Base-by-base conservation (phyloP, 768 basidiomycete genomes). In the Boletellus ananiceps region DNA sequence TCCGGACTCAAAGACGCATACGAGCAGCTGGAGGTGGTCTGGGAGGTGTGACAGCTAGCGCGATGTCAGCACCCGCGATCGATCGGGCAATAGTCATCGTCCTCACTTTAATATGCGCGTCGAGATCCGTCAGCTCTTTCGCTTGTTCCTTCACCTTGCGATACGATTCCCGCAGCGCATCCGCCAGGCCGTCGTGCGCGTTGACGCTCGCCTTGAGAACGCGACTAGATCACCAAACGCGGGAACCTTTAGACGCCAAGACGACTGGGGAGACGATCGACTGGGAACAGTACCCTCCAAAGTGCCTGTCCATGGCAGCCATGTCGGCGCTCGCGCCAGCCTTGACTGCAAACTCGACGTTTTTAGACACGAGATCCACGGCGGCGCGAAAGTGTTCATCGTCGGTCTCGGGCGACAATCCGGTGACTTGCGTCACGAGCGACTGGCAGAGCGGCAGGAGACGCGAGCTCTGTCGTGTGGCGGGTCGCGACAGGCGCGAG, bases 11-110 rank as follows among this genome's bases (percentile, higher is more conserved):
- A 32, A 31, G 33, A 23, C 2, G 63, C 79, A 50, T 64, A 89
- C 88, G 46, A 91, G 71, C 40, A 90, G 73, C 50, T 86, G 84
- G 6, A 91, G 64, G 65, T 89, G 86, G 57, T 82, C 80, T 3
- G 87, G 86, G 18, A 89, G 68, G 41, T 71, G 80, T 16, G 82
- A 75, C 44, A 70, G 62, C 83, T 87, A 49, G 29, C 18, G 19
- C 39, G 2, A 23, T 27, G 40, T 61, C 39, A 53, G 46, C 23
- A 44, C 38, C 36, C 2, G 18, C 29, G 5, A 36, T 47, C 8
- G n/a, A 23, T 46, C 25, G 11, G n/a, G 15, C 5, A 27, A 9
- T 15, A 21, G 9, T 15, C 38, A 21, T 35, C 21, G 19, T 18
- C 50, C 51, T 60, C 55, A 82, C 85, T 60, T 82, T 82, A 9